Evolutionary conservation across 345 rosid genomes (phyloP).

Genomic region (Hypericum perforatum): DNA sequence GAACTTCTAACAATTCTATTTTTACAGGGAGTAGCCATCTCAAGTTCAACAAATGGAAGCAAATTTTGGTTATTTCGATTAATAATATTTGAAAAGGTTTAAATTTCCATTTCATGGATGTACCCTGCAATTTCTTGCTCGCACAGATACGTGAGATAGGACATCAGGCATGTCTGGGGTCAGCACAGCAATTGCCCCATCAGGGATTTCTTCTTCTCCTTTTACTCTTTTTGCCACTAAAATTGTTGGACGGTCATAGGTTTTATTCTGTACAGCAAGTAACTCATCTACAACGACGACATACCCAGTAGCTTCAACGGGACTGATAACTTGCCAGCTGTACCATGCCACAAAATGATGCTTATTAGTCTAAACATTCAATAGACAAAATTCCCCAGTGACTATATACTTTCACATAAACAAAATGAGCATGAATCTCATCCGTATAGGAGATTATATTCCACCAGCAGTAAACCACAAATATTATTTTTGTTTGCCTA

Average conservation of each 20-base stretch:
- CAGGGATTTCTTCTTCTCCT: conserved; percentile 99
- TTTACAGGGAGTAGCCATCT: no score
- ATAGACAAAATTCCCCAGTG: background rate
- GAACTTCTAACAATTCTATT: no score
- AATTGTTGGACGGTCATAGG: conserved; percentile 68
- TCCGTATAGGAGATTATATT: no score
- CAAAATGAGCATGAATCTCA: no score
- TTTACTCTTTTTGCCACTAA: conserved; percentile 83
- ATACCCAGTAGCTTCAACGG: conserved; percentile 80
- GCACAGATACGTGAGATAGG: conserved; percentile 94
- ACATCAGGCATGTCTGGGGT: conserved; percentile 99
- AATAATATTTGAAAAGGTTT: no score
- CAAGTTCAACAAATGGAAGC: no score
- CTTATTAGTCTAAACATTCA: conserved; percentile 14
- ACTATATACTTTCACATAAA: no score
- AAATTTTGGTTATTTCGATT: no score
- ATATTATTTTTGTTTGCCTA: background rate
- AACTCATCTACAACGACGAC: conserved; percentile 75
- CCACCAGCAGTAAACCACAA: no score
- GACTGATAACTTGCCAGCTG: conserved; percentile 99
- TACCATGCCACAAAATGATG: conserved; percentile 21
- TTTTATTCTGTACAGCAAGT: conserved; percentile 75
- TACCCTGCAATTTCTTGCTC: conserved; percentile 98
- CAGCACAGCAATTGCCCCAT: conserved; percentile 90
- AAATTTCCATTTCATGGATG: conserved; percentile 12